phyloP scores from a whole-genome alignment of 371 early-diverging fungal species.

The Mortierella sp. region DNA sequence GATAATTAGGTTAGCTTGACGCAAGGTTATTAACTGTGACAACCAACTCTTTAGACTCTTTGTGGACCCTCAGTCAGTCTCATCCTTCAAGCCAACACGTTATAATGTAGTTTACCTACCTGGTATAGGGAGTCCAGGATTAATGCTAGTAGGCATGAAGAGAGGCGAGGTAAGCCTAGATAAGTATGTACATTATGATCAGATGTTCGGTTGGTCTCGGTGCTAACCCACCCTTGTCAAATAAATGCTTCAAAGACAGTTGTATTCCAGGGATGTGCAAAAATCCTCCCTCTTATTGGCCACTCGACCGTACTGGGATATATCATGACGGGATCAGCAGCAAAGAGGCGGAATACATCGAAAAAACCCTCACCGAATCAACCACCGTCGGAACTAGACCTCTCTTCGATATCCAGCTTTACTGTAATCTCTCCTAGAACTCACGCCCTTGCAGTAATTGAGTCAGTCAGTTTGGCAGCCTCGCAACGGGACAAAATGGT shows the following conservation, averaged over 20 bases:
- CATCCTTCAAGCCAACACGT: conserved; percentile 36
- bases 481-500: conserved; percentile 21
- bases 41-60: conserved; percentile 14
- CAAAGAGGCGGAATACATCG: conserved; percentile 13
- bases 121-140: neutral
- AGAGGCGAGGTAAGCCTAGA: conserved; percentile 32
- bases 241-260: conserved; percentile 49
- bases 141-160: conserved; percentile 40
- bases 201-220: neutral
- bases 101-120: conserved; percentile 29
- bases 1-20: no score
- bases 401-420: conserved; percentile 47
- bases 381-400: conserved; percentile 14
- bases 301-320: conserved; percentile 60
- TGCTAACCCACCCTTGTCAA: neutral
- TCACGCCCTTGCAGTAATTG: conserved; percentile 67
- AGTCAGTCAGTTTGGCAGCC: conserved; percentile 47
- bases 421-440: conserved; percentile 72
- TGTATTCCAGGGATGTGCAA: conserved; percentile 65
- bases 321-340: conserved; percentile 44
- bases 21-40: neutral
- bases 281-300: conserved; percentile 63
- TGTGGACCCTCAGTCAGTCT: conserved; percentile 44
- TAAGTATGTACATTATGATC: neutral
- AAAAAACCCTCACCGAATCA: conserved; percentile 12